Percentiles rank a stretch among this genome's conserved stretches.
Conservation (phyloP, 805 yeast genomes). For the Scheffersomyces stipitis region DNA sequence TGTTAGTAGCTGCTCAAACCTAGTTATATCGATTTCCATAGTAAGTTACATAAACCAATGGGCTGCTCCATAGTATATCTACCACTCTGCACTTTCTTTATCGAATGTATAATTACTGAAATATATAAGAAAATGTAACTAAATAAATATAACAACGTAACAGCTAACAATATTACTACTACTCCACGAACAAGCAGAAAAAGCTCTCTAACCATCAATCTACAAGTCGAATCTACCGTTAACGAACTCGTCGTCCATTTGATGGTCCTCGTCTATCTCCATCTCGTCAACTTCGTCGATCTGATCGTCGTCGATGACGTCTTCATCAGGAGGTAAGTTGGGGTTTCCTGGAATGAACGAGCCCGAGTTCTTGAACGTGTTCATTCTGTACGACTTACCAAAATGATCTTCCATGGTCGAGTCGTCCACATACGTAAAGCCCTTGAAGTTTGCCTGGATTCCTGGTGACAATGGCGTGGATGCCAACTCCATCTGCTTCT, state of each 20-base stretch:
- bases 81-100: too few species aligned
- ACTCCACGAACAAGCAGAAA: too few species aligned
- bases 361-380: constrained; percentile 50
- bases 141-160: too few species aligned
- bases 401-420: constrained; percentile 88
- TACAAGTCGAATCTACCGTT: constrained; percentile 86
- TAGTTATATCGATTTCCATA: too few species aligned
- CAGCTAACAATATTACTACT: too few species aligned
- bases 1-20: too few species aligned
- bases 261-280: constrained; percentile 58
- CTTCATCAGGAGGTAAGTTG: constrained; percentile 78
- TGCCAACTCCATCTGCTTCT: constrained; percentile 60
- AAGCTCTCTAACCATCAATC: too few species aligned
- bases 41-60: too few species aligned
- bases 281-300: constrained; percentile 47
- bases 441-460: constrained; percentile 93
- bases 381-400: constrained; percentile 38
- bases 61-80: too few species aligned
- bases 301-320: constrained; percentile 71
- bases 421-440: constrained; percentile 95
- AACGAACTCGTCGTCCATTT: constrained; percentile 78
- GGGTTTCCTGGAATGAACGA: constrained; percentile 81
- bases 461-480: constrained; percentile 90
- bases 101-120: too few species aligned
- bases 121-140: too few species aligned